Base-by-base conservation (phyloP, 371 early-diverging fungal genomes). In the Rhizomucor pusillus region DNA sequence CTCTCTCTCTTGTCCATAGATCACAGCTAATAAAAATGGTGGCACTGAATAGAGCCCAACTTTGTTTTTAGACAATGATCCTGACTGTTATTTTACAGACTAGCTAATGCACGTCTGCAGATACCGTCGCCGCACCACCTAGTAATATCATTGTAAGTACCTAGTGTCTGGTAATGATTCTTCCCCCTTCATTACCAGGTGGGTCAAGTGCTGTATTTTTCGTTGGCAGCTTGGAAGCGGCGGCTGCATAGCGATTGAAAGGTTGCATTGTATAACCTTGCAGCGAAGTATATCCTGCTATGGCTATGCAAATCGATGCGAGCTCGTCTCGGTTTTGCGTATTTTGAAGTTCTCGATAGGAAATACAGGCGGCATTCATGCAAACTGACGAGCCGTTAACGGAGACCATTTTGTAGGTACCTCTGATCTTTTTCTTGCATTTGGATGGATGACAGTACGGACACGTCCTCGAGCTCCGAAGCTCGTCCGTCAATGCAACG, bases 1-100 rank as follows among this genome's bases (percentile, higher is more conserved):
- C n/a, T n/a, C n/a, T n/a, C 29, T 29, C 48, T 18, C 47, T 35
- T 48, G 25, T 14, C 36, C 47, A 47, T 48, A 48, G 36, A 48
- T 36, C 18, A 34, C 48, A 48, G 19, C 48, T 48, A 48, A 48
- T 35, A 25, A 48, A 48, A 48, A 48, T 35, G 47, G 35, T 35
- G 35, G 35, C 34, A 48, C 48, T 48, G 29, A 47, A 45, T 47
- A 48, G 48, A 48, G 48, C 3, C 29, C 29, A 29, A 7, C 29
- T 29, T 29, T 29, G 29, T 29, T 29, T 29, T 29, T 29, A 29
- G 29, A 29, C 29, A 29, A n/a, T n/a, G n/a, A n/a, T n/a, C n/a
- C n/a, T n/a, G n/a, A n/a, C n/a, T n/a, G n/a, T n/a, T n/a, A n/a
- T n/a, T n/a, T n/a, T n/a, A n/a, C n/a, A n/a, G n/a, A n/a, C n/a